Evolutionary conservation across 2,329 filamentous ascomycete genomes (phyloP).

Genomic region (Coniochaeta hoffmannii): DNA sequence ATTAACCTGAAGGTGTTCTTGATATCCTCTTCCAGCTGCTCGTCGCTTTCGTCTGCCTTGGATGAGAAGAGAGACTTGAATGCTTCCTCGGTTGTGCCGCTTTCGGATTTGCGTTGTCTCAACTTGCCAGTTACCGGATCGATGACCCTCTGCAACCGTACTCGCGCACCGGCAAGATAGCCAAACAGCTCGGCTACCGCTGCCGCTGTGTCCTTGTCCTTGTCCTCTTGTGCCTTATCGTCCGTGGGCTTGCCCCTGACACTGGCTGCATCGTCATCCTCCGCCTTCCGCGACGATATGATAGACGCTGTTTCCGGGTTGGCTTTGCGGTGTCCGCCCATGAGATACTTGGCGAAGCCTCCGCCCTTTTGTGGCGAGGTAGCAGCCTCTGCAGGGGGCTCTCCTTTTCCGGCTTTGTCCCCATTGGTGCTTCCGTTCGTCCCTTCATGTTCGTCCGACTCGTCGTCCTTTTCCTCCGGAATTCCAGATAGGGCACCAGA

Average conservation of each 20-base stretch:
- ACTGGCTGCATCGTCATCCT: conserved; percentile 34
- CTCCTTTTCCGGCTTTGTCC: conserved; percentile 21
- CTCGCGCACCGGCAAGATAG: conserved; percentile 81
- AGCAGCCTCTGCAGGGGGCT: conserved; percentile 7
- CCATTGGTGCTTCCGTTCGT: conserved; percentile 20
- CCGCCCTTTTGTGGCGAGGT: conserved; percentile 31
- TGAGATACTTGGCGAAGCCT: conserved; percentile 48
- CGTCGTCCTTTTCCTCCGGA: conserved; percentile 27
- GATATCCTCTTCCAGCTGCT: conserved; percentile 63
- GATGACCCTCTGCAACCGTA: conserved; percentile 53
- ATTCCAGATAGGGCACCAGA: conserved; percentile 67
- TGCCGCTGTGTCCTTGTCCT: conserved; percentile 75
- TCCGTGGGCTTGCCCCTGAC: conserved; percentile 37
- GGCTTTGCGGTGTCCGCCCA: conserved; percentile 34
- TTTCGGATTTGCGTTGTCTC: conserved; percentile 39
- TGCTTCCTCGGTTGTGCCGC: conserved; percentile 37
- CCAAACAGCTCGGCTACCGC: conserved; percentile 78
- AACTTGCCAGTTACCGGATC: conserved; percentile 56
- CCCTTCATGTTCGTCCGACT: conserved; percentile 24
- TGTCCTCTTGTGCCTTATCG: conserved; percentile 60
- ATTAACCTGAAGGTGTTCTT: conserved; percentile 74
- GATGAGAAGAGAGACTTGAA: conserved; percentile 50
- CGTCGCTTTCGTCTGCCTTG: conserved; percentile 38
- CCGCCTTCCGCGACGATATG: conserved; percentile 47
- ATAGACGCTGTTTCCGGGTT: conserved; percentile 53